A percentile compares a stretch with the other conserved stretches of the same genome.
phyloP scores from a whole-genome alignment of 2,329 filamentous ascomycete genomes.

The Botryotinia convoluta region DNA sequence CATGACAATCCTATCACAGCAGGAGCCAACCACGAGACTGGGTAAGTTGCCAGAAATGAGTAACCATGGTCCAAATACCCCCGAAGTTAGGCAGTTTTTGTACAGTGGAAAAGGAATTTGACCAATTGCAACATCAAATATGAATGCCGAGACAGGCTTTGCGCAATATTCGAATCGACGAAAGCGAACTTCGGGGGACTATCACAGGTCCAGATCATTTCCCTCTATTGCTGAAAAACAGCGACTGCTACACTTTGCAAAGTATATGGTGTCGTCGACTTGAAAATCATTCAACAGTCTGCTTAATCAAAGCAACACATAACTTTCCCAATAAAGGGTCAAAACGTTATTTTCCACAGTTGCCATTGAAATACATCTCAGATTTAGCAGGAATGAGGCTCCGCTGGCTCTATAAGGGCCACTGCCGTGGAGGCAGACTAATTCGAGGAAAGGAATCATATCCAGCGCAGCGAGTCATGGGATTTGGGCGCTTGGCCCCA shows the following conservation, averaged over 20 bases:
- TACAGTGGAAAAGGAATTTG: not conserved
- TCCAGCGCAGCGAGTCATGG: not conserved
- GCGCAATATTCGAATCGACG: not conserved
- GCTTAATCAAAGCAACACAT: not conserved
- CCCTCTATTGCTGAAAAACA: not conserved
- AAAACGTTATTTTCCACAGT: not conserved
- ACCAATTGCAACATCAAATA: not conserved
- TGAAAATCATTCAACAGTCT: not conserved
- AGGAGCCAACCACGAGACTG: not conserved
- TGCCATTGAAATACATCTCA: not conserved
- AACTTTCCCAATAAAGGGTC: not conserved
- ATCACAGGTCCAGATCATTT: not conserved
- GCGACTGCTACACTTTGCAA: too few relatives aligned
- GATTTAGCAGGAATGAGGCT: not conserved
- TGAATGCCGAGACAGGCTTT: not conserved
- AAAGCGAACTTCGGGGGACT: not conserved
- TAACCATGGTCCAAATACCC: not conserved
- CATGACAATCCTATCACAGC: not conserved
- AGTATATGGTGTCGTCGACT: not conserved
- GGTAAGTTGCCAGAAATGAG: not conserved
- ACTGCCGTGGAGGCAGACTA: not conserved
- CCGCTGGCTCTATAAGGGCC: not conserved
- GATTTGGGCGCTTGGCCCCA: not conserved
- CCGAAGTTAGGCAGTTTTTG: not conserved
- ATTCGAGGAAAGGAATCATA: not conserved